Percentiles rank a stretch among this genome's conserved stretches.
These are phyloP conservation scores for Polytrichum formosum DNA, from an alignment of 225 moss, liverwort and hornwort genomes.

Conservation along the genomic window DNA sequence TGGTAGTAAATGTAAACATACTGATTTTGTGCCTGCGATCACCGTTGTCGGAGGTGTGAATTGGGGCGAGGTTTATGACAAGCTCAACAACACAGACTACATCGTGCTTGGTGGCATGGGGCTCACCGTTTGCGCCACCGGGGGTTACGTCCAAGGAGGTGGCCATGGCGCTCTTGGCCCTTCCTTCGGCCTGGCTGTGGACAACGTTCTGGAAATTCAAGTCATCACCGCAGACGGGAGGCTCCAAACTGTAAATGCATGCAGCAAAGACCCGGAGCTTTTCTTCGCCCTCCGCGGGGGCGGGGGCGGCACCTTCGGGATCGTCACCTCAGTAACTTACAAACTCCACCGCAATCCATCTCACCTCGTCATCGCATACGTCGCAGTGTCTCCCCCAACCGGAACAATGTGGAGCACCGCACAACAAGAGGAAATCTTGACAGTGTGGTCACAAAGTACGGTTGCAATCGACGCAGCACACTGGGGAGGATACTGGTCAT, in stretches of 20 bases:
- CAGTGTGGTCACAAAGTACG: background rate
- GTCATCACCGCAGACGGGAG: constrained; percentile 6
- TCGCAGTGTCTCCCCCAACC: background rate
- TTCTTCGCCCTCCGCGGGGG: constrained; percentile 12
- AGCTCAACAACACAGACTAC: constrained; percentile 17
- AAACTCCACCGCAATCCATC: background rate
- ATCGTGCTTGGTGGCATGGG: constrained; percentile 30
- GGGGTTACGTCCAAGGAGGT: constrained; percentile 14
- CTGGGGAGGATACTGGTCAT: constrained; percentile 6
- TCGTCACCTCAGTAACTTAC: constrained; percentile 2
- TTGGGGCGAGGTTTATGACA: constrained; percentile 43
- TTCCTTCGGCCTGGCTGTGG: constrained; percentile 6
- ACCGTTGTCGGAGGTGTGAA: constrained; percentile 29
- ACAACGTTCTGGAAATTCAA: constrained; percentile 7
- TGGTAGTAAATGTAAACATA: background rate
- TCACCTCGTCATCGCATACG: background rate
- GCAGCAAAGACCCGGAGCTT: background rate
- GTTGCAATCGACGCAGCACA: background rate
- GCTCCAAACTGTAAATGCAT: background rate
- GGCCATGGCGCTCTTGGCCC: constrained; percentile 6
- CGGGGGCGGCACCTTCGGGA: constrained; percentile 3
- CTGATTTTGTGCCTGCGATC: constrained; percentile 10
- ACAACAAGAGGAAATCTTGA: constrained; percentile 2
- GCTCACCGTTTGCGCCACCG: constrained; percentile 30
- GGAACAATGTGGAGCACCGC: background rate